A percentile compares a stretch with the other conserved stretches of the same genome.
phyloP scores from a whole-genome alignment of 441 rosid genomes.

The Croton laevigatus region DNA sequence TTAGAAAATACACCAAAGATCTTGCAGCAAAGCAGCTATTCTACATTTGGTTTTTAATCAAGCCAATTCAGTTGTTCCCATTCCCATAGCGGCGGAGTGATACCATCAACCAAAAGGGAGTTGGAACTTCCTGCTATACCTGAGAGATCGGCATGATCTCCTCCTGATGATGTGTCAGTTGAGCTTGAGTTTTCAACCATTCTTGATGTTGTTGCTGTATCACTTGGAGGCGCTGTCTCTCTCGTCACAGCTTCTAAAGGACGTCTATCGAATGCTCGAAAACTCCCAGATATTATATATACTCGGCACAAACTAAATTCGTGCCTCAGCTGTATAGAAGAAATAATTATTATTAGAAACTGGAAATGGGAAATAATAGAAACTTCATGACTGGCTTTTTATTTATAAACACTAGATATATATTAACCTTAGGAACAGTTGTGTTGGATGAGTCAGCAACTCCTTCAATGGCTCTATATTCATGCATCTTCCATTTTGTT shows the following conservation, averaged over 20 bases:
- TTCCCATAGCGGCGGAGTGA: constrained; percentile 40
- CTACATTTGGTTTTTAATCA: constrained; percentile 13
- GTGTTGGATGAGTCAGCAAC: constrained; percentile 26
- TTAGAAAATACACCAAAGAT: constrained; percentile 10
- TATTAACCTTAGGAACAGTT: constrained; percentile 44
- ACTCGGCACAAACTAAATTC: constrained; percentile 75
- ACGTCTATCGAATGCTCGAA: constrained; percentile 76
- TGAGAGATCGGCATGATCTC: constrained; percentile 27
- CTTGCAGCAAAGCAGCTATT: constrained; percentile 7
- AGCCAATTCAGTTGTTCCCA: constrained; percentile 53
- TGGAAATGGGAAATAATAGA: neutral
- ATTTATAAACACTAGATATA: neutral
- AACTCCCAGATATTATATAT: constrained; percentile 59
- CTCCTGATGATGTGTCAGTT: constrained; percentile 43
- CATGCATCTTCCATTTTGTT: constrained; percentile 86
- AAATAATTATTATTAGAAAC: constrained; percentile 18
- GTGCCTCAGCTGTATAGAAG: constrained; percentile 54
- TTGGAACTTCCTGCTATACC: constrained; percentile 21
- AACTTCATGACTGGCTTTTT: neutral
- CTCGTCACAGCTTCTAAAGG: constrained; percentile 41
- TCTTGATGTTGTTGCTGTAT: constrained; percentile 29
- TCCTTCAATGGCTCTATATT: constrained; percentile 63
- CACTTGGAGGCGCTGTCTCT: constrained; percentile 26
- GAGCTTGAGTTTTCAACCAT: constrained; percentile 32
- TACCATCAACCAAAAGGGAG: constrained; percentile 30